These are phyloP conservation scores for Fusarium paranaense DNA, from an alignment of 2,329 filamentous ascomycete species.

Conservation along the genomic window DNA sequence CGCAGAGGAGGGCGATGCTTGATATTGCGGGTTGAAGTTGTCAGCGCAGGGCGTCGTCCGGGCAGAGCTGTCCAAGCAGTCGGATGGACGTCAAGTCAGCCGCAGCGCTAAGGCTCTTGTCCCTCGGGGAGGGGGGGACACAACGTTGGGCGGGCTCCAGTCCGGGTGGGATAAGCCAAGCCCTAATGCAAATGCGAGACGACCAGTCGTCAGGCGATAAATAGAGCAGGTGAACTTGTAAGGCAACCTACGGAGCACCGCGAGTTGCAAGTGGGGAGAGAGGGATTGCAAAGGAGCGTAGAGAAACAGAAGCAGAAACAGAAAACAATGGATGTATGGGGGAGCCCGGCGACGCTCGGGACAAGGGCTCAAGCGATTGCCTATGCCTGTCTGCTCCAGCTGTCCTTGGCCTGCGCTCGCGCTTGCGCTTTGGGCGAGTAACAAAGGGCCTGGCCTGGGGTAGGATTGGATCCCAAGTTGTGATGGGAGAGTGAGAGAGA, in stretches of 20 bases:
- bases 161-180: constrained; percentile 43
- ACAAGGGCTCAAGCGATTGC: constrained; percentile 21
- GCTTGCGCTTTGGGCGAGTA: constrained; percentile 40
- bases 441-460: constrained; percentile 34
- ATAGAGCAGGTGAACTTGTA: constrained; percentile 33
- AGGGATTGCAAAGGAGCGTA: constrained; percentile 43
- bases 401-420: constrained; percentile 18
- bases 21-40: constrained; percentile 22
- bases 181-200: constrained; percentile 47
- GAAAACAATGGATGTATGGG: constrained; percentile 33
- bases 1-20: constrained; percentile 20
- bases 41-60: constrained; percentile 18
- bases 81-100: constrained; percentile 42
- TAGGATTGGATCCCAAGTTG: constrained; percentile 37
- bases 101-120: constrained; percentile 38
- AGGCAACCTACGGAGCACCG: constrained; percentile 13
- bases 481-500: constrained; percentile 34
- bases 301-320: constrained; percentile 41
- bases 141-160: constrained; percentile 31
- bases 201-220: constrained; percentile 46
- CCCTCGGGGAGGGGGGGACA: constrained; percentile 1
- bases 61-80: constrained; percentile 29
- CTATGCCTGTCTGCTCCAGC: not conserved
- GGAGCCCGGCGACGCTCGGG: constrained; percentile 27
- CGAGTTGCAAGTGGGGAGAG: constrained; percentile 31